Conservation (phyloP, 2,329 filamentous ascomycete species). For the Didymella segeticola region DNA sequence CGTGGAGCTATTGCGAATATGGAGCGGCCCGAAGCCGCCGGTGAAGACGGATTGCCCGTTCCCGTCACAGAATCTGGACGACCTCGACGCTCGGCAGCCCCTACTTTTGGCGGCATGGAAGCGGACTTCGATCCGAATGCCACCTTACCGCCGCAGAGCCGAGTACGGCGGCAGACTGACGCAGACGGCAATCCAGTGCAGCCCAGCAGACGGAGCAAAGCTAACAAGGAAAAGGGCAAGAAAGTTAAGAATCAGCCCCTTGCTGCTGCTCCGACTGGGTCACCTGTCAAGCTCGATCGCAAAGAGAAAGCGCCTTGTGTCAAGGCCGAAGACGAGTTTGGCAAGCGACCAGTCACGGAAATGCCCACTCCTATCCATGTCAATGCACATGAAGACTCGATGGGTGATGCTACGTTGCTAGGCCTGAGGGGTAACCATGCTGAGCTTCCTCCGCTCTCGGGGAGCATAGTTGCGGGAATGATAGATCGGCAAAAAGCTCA, state of each 20-base stretch:
- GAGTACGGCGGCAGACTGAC: slow-evolving; percentile 47
- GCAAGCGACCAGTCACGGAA: slow-evolving; percentile 37
- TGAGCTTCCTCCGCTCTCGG: slow-evolving; percentile 6
- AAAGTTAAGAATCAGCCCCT: slow-evolving; percentile 52
- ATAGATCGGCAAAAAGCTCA: slow-evolving; percentile 45
- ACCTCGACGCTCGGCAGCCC: slow-evolving; percentile 64
- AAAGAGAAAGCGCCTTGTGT: slow-evolving; percentile 41
- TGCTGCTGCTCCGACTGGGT: slow-evolving; percentile 47
- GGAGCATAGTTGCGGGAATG: slow-evolving; percentile 34
- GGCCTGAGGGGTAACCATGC: slow-evolving; percentile 14
- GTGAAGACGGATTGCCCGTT: slow-evolving; percentile 48
- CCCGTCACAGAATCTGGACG: slow-evolving; percentile 57
- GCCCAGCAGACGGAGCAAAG: slow-evolving; percentile 52
- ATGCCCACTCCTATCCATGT: slow-evolving; percentile 36
- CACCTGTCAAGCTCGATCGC: slow-evolving; percentile 45
- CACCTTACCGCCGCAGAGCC: slow-evolving; percentile 37
- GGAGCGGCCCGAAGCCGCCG: slow-evolving; percentile 48
- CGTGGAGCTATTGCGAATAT: slow-evolving; percentile 66
- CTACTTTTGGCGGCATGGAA: slow-evolving; percentile 73
- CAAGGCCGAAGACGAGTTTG: slow-evolving; percentile 44
- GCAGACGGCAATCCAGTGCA: slow-evolving; percentile 44
- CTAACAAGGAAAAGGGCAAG: slow-evolving; percentile 47
- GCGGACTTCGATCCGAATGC: slow-evolving; percentile 64
- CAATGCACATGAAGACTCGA: slow-evolving; percentile 36
- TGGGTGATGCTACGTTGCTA: slow-evolving; percentile 30